phyloP scores from a whole-genome alignment of 495 filamentous ascomycete genomes.

The Lasiosphaeris hirsuta region DNA sequence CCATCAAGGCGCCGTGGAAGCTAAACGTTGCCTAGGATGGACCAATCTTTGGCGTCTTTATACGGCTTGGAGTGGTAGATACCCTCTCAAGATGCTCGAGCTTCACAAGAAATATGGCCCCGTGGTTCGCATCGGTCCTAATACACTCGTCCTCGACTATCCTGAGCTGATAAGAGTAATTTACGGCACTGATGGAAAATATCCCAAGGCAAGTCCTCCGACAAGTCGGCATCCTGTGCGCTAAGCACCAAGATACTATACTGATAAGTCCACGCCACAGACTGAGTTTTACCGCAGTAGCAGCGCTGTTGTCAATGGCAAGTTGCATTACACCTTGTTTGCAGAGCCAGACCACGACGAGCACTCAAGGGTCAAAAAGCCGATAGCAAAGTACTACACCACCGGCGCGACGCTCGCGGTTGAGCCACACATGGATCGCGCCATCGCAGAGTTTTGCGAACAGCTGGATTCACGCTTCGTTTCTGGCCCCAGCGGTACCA shows the following conservation, averaged over 20 bases:
- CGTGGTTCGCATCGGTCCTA: slow-evolving; percentile 54
- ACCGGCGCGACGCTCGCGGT: slow-evolving; percentile 28
- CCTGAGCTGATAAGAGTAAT: slow-evolving; percentile 33
- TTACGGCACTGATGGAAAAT: slow-evolving; percentile 32
- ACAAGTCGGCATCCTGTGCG: not conserved
- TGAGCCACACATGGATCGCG: slow-evolving; percentile 34
- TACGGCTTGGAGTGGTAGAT: slow-evolving; percentile 25
- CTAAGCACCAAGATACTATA: not conserved
- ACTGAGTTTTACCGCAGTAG: slow-evolving; percentile 40
- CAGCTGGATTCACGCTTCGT: slow-evolving; percentile 35
- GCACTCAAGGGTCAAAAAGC: slow-evolving; percentile 33
- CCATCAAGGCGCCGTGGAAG: not conserved
- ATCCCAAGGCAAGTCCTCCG: slow-evolving; percentile 20
- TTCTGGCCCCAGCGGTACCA: slow-evolving; percentile 9
- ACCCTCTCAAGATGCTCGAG: slow-evolving; percentile 21
- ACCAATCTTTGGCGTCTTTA: slow-evolving; percentile 40
- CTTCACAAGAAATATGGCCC: slow-evolving; percentile 49
- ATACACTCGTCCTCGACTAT: slow-evolving; percentile 45
- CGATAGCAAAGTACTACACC: slow-evolving; percentile 38
- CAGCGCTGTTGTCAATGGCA: slow-evolving; percentile 33
- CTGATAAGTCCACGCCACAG: slow-evolving; percentile 16
- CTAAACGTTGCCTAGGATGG: slow-evolving; percentile 18
- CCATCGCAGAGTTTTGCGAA: slow-evolving; percentile 28
- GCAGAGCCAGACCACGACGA: slow-evolving; percentile 26
- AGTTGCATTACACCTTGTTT: slow-evolving; percentile 36